Base-by-base conservation (phyloP, 2,329 filamentous ascomycete species). In the Sarocladiaceae sp. region DNA sequence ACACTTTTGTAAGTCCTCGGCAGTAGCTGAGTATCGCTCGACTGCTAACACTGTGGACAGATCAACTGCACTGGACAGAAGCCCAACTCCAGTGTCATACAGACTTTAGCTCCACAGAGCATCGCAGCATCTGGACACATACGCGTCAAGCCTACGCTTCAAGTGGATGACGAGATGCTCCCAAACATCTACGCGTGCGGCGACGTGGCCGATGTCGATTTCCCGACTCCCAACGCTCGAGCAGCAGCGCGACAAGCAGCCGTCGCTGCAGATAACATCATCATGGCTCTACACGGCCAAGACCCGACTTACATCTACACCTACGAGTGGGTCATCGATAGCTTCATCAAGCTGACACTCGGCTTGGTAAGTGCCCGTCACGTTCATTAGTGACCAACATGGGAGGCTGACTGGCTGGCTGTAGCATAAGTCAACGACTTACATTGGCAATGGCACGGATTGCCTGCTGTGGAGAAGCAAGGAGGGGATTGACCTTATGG, bases 151-250 rank as follows among this genome's bases (percentile, higher is more conserved):
- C 65, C 71, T 0, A 80, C 73, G 0, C 63, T 85, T 24, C 80
- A 83, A 48, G 63, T 85, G 12, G 54, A 59, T 6, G 72, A 76
- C 50, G 58, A 66, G 2, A 47, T 49, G 0, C 63, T 72, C 7
- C 64, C 69, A 2, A 70, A 78, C 48, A 65, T 84, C 2, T 85
- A 80, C 51, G 75, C 74, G 1, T 72, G 78, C n/a, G 82, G 82
- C 15, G 81, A 85, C 49, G 76, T 85, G 4, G 72, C 78, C 3
- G 73, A 76, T 20, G 70, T 69, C 1, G 48, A 58, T 10, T 66
- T 68, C 1, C 64, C 64, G 0, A 59, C 63, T 27, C 72, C 72
- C 5, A 81, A 80, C 54, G 76, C 72, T 0, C 67, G 78, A 9
- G 70, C 76, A 0, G 76, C 74, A 0, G 64, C 66, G 34, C 63